phyloP scores from a whole-genome alignment of 495 filamentous ascomycete species.

The Xanthoparmelia taractica region DNA sequence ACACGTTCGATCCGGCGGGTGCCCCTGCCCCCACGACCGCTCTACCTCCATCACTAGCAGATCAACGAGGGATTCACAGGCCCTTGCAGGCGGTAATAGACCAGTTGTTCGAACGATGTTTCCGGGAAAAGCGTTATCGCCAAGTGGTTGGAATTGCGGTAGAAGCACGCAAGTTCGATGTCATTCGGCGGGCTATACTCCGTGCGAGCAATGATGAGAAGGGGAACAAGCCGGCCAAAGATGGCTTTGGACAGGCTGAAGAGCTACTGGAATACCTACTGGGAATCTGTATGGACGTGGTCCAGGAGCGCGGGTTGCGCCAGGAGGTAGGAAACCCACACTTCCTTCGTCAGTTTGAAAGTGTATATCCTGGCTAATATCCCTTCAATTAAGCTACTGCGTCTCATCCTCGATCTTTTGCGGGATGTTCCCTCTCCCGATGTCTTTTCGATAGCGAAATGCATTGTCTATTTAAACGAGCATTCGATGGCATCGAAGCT shows the following conservation, averaged over 20 bases:
- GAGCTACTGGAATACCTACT: constrained; percentile 96
- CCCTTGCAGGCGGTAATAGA: constrained; percentile 77
- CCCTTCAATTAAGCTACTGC: constrained; percentile 53
- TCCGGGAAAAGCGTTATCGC: constrained; percentile 76
- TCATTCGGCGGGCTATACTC: constrained; percentile 80
- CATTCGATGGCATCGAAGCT: constrained; percentile 86
- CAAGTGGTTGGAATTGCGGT: constrained; percentile 99
- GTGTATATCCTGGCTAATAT: constrained; percentile 29
- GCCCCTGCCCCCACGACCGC: constrained; percentile 41
- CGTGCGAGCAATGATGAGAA: constrained; percentile 73
- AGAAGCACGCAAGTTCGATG: constrained; percentile 86
- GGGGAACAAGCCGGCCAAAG: constrained; percentile 46
- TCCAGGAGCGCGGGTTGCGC: constrained; percentile 84
- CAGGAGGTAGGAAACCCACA: constrained; percentile 50
- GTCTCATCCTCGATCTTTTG: constrained; percentile 78
- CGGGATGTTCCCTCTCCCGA: constrained; percentile 85
- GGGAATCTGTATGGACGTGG: constrained; percentile 93
- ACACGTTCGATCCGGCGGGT: constrained; percentile 49
- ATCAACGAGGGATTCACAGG: constrained; percentile 52
- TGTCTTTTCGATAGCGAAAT: constrained; percentile 97
- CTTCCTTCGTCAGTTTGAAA: constrained; percentile 14
- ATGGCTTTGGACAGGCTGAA: constrained; percentile 56
- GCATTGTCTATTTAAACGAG: constrained; percentile 91
- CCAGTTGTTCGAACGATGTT: constrained; percentile 84
- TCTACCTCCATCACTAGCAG: constrained; percentile 46